Base-by-base conservation (phyloP, 495 filamentous ascomycete species). In the Apodospora peruviana region DNA sequence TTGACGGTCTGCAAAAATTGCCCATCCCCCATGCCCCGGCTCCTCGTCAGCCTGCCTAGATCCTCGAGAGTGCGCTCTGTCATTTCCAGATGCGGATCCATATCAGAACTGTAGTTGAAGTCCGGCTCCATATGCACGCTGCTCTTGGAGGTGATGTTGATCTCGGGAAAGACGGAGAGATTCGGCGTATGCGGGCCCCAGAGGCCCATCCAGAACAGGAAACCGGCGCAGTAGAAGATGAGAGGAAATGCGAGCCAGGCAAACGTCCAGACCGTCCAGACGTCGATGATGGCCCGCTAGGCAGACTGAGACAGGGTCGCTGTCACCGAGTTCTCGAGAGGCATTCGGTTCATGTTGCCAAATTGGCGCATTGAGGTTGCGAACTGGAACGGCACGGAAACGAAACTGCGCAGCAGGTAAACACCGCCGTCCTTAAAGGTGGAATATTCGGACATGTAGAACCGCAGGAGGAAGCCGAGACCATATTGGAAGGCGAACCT, bases 331-430 rank as follows among this genome's bases (percentile, higher is more conserved):
- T 51, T 51, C 20, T 44, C 48, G 11, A 27, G 12, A 3, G 48
- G 48, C 48, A 51, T 51, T 20, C 27, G 27, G 20, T 51, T 51
- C 14, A 37, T n/a, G n/a, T 45, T 21, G 19, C 48, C 48, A 27
- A 17, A 44, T 17, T 51, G 48, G n/a, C 48, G 48, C 40, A 51
- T 51, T 7, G 48, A 39, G 2, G 48, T 51, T 9, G 48, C 19
- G 35, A 51, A 51, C 48, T 51, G 48, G 17, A 44, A 51, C 16
- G 48, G 48, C 19, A 51, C 48, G 29, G 48, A 40, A 12, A 51
- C 29, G 14, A 51, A 32, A 23, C 48, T 51, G 4, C 48, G 40
- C 4, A 51, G 41, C 12, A 51, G 29, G 23, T 51, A 51, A 12
- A 51, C 32, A 8, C 48, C 48, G 5, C 48, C 48, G 25, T 51